A percentile compares a stretch with the other conserved stretches of the same genome.
Conservation (phyloP, 768 basidiomycete species). For the Tylopilus balloui region DNA sequence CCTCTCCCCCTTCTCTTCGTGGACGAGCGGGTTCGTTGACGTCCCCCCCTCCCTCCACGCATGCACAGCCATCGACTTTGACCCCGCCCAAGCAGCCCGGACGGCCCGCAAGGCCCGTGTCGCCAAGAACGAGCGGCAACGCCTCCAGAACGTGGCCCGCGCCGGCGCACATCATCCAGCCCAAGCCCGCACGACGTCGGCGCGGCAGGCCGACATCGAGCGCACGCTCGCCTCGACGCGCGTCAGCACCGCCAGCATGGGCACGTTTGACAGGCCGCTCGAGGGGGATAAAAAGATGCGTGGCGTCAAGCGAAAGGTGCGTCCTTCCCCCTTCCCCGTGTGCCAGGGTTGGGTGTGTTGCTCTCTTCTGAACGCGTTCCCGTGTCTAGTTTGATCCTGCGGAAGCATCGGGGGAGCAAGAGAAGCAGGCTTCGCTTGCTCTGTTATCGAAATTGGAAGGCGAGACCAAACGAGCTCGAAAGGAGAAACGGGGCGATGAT, state of each 20-base stretch:
- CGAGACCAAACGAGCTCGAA: conserved; percentile 50
- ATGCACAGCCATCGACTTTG: conserved; percentile 59
- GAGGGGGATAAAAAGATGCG: conserved; percentile 88
- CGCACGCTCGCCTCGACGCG: conserved; percentile 71
- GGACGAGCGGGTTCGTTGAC: too few species aligned
- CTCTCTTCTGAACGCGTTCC: too few species aligned
- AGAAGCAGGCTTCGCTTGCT: conserved; percentile 69
- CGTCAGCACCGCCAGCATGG: conserved; percentile 91
- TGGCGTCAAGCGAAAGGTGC: conserved; percentile 89
- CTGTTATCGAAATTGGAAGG: conserved; percentile 77
- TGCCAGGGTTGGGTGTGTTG: too few species aligned
- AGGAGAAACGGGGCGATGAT: conserved; percentile 41
- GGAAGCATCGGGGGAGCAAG: conserved; percentile 57
- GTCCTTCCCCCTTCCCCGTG: neutral
- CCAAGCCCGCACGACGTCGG: conserved; percentile 62
- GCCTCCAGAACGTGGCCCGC: conserved; percentile 63
- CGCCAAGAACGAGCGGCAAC: conserved; percentile 82
- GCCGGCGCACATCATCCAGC: conserved; percentile 39
- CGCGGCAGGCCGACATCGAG: conserved; percentile 68
- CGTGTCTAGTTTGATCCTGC: conserved; percentile 87
- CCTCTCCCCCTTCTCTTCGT: too few species aligned
- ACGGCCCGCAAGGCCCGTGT: conserved; percentile 77
- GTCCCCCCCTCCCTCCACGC: too few species aligned
- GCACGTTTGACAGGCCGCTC: conserved; percentile 84
- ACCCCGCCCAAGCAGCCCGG: conserved; percentile 73